Conservation (phyloP, 768 basidiomycete species). For the Gyrodon lividus region DNA sequence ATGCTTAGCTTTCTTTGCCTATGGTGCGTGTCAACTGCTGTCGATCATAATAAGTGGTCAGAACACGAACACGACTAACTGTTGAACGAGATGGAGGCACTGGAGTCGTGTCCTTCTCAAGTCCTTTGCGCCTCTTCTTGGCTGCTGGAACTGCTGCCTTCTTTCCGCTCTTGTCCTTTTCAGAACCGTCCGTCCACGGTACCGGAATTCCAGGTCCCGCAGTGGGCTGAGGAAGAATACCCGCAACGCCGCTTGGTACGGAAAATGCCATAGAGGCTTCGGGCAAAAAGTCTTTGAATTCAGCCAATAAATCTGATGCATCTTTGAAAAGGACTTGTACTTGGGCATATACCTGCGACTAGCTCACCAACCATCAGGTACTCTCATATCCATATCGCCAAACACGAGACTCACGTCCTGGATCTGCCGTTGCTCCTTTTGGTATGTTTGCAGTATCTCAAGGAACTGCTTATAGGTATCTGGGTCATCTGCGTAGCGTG, state of each 20-base stretch:
- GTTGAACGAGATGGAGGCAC: conserved; percentile 50
- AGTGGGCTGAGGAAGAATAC: conserved; percentile 51
- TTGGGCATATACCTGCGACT: conserved; percentile 78
- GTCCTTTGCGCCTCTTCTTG: conserved; percentile 60
- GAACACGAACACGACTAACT: conserved; percentile 45
- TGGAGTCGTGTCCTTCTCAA: conserved; percentile 70
- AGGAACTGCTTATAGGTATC: conserved; percentile 91
- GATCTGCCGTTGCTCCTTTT: conserved; percentile 74
- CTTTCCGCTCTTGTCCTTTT: conserved; percentile 39
- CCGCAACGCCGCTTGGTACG: conserved; percentile 40
- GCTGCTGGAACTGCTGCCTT: conserved; percentile 40
- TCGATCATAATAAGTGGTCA: background rate
- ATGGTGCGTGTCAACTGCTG: conserved; percentile 9
- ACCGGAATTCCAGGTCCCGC: conserved; percentile 33
- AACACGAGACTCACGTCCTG: conserved; percentile 58
- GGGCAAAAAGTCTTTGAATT: conserved; percentile 82
- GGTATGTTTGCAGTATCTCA: conserved; percentile 85
- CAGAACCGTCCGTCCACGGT: conserved; percentile 41
- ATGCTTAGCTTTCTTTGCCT: conserved; percentile 66
- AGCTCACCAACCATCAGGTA: conserved; percentile 10
- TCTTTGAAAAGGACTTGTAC: conserved; percentile 81
- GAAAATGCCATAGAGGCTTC: conserved; percentile 50
- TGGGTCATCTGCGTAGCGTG: conserved; percentile 82
- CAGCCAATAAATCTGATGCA: conserved; percentile 72
- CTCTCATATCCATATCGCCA: conserved; percentile 6